Base-by-base conservation (phyloP, 2,329 filamentous ascomycete genomes). In the Penicillium italicum region DNA sequence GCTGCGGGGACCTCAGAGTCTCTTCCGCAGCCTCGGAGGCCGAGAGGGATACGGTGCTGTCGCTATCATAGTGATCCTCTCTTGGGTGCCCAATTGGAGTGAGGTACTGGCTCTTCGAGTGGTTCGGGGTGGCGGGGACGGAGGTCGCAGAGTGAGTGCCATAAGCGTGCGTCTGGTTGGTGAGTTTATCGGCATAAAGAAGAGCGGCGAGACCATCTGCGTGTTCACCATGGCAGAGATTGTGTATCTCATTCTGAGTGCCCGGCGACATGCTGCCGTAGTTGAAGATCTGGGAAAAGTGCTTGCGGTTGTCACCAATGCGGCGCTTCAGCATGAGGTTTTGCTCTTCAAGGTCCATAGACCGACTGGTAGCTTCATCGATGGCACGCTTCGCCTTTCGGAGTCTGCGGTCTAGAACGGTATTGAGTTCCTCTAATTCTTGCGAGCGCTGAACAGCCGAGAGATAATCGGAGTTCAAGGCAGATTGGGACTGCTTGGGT, bases 261-360 rank as follows among this genome's bases (percentile, higher is more conserved):
- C 84, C 85, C 56, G 86, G 75, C 55, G 85, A 80, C 55, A 82
- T 77, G 57, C 88, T 85, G 33, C 88, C 87, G 1, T 90, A 89
- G 64, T 89, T 88, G 66, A 89, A 87, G 46, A 96, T 83, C 68
- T 83, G 82, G 56, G 90, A 89, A 65, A 96, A 86, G 68, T 96
- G 91, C 69, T 95, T 89, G 59, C 93, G 82, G 69, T 96, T 96
- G 71, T 96, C 90, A 40, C 89, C 85, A 61, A 97, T 96, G 20
- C 93, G 87, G 59, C 86, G 89, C 56, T 92, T 84, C 48, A 97
- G 80, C 70, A 90, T 82, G 37, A 85, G 80, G 53, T 91, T 89
- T 68, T 94, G 88, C 66, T 96, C 90, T 2, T 79, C 73, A n/a
- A 96, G 76, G 50, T 79, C 79, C 7, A 84, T 80, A 18, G 88